phyloP scores from a whole-genome alignment of 306 rosid species.

The apple (Malus domestica) region DNA sequence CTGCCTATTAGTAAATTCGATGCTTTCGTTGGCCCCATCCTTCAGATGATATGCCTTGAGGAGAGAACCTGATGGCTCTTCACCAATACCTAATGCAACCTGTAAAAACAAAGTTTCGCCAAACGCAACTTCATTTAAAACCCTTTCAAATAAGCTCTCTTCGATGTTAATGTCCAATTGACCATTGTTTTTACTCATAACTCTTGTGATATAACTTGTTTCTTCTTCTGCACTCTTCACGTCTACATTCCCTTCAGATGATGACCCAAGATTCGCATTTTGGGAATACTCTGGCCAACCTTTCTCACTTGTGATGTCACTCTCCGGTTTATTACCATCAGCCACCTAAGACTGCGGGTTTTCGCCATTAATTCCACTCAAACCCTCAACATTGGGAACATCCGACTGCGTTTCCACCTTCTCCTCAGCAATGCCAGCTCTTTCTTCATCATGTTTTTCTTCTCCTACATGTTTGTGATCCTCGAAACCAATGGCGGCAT shows the following conservation, averaged over 20 bases:
- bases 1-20: constrained; percentile 18
- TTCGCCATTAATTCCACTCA: constrained; percentile 30
- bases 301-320: constrained; percentile 26
- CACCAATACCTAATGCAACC: constrained; percentile 32
- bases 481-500: constrained; percentile 23
- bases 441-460: constrained; percentile 32
- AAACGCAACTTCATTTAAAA: constrained; percentile 20
- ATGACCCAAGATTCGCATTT: constrained; percentile 23
- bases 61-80: constrained; percentile 42
- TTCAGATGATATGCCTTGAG: constrained; percentile 60
- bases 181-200: background rate
- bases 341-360: constrained; percentile 18
- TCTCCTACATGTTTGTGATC: constrained; percentile 19
- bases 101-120: constrained; percentile 29
- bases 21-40: constrained; percentile 34
- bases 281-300: constrained; percentile 33
- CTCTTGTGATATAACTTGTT: background rate
- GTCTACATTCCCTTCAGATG: constrained; percentile 27
- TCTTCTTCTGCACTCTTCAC: constrained; percentile 29
- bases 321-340: constrained; percentile 29
- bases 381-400: constrained; percentile 35
- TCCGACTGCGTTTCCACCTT: constrained; percentile 32
- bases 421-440: constrained; percentile 35
- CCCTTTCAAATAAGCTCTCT: constrained; percentile 11
- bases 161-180: background rate